phyloP scores from a whole-genome alignment of 2,329 filamentous ascomycete genomes.

The Cordyceps cateniannulata region DNA sequence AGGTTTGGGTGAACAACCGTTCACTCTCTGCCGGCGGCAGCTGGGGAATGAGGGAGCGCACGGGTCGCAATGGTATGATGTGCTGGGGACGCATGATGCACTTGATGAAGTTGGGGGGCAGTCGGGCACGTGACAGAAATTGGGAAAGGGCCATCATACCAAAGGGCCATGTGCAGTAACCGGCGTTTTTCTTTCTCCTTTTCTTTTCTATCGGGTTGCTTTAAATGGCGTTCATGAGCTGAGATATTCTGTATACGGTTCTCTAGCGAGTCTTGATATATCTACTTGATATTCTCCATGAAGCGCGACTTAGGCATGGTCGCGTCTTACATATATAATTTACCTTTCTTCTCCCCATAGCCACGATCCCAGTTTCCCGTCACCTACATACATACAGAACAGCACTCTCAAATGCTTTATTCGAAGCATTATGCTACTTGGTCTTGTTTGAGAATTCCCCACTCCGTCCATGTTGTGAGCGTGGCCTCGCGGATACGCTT shows the following conservation, averaged over 20 bases:
- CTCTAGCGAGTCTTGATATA: neutral
- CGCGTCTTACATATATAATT: neutral
- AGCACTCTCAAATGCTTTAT: no score
- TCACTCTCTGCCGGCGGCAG: constrained; percentile 14
- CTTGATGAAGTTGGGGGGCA: constrained; percentile 20
- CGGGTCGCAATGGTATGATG: constrained; percentile 45
- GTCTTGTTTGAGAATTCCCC: neutral
- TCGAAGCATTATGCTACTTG: no score
- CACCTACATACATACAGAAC: neutral
- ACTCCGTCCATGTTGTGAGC: neutral
- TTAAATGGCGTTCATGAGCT: neutral
- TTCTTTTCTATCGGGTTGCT: neutral
- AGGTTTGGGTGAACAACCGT: constrained; percentile 37
- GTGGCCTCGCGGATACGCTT: no score
- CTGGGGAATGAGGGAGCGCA: constrained; percentile 37
- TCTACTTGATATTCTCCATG: neutral
- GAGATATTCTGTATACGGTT: neutral
- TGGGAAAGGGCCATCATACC: constrained; percentile 7
- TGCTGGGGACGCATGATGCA: constrained; percentile 49
- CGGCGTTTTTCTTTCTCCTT: neutral
- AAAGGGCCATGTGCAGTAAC: neutral
- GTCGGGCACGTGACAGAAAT: constrained; percentile 13
- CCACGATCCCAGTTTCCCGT: neutral
- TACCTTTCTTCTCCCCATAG: neutral
- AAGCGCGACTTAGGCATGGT: neutral